phyloP scores from a whole-genome alignment of 2,329 filamentous ascomycete species.

The Colletotrichum trifolii region DNA sequence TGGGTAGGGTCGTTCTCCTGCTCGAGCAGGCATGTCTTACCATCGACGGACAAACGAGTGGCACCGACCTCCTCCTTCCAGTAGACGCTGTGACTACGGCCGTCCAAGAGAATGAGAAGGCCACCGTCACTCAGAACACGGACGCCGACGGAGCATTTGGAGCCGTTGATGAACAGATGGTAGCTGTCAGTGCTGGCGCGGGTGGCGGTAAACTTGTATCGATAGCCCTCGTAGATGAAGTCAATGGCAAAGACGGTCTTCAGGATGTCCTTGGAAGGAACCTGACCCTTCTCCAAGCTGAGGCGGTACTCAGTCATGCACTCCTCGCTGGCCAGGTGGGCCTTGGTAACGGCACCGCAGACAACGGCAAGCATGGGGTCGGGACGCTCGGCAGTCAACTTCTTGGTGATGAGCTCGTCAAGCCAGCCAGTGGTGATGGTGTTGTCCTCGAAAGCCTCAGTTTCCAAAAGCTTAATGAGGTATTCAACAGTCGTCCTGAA shows the following conservation, averaged over 20 bases:
- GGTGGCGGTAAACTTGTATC: conserved; percentile 98
- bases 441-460: conserved; percentile 97
- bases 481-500: conserved; percentile 99
- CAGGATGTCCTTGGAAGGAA: conserved; percentile 94
- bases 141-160: conserved; percentile 93
- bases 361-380: conserved; percentile 95
- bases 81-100: conserved; percentile 97
- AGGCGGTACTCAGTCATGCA: conserved; percentile 88
- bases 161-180: conserved; percentile 98
- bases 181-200: conserved; percentile 93
- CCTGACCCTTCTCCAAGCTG: conserved; percentile 95
- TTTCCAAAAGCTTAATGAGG: conserved; percentile 97
- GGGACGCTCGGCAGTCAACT: conserved; percentile 93
- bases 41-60: conserved; percentile 94
- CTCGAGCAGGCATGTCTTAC: conserved; percentile 97
- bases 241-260: conserved; percentile 98
- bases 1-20: conserved; percentile 99
- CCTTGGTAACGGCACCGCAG: conserved; percentile 94
- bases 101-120: conserved; percentile 88
- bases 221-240: conserved; percentile 96
- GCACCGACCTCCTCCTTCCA: conserved; percentile 99
- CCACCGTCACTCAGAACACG: conserved; percentile 94
- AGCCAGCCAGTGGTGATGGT: conserved; percentile 99
- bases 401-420: conserved; percentile 98
- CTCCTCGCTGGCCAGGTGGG: conserved; percentile 90